phyloP scores from a whole-genome alignment of 371 early-diverging fungal species.

The Dinochytrium kinnereticum region DNA sequence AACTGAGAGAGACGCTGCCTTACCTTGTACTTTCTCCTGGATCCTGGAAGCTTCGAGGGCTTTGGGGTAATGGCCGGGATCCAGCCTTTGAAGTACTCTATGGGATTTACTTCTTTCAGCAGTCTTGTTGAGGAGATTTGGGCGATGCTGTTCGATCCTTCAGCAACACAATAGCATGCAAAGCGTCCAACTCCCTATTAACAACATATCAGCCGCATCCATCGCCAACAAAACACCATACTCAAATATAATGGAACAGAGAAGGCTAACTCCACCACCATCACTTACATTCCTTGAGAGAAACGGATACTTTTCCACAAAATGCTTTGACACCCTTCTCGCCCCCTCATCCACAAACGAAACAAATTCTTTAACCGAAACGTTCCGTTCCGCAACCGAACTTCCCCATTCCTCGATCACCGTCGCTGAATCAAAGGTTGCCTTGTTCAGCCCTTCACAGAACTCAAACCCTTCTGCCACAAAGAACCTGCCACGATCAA shows the following conservation, averaged over 20 bases:
- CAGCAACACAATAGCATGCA: not conserved
- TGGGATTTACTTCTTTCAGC: not conserved
- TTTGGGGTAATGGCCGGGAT: not conserved
- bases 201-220: not conserved
- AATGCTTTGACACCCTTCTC: not conserved
- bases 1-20: not conserved
- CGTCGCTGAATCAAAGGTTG: not conserved
- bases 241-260: too few species aligned
- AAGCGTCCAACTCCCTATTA: not conserved
- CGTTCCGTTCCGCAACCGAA: not conserved
- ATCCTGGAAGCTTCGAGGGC: not conserved
- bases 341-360: not conserved
- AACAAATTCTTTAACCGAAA: not conserved
- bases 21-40: not conserved
- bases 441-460: not conserved
- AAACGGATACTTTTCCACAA: not conserved
- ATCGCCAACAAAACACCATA: too few species aligned
- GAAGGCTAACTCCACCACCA: too few species aligned
- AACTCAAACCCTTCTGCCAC: not conserved
- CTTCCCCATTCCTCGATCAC: constrained; percentile 24
- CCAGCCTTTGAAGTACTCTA: not conserved
- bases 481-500: too few species aligned
- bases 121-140: not conserved
- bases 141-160: not conserved
- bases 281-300: too few species aligned